A percentile compares a stretch with the other conserved stretches of the same genome.
Evolutionary conservation across 768 basidiomycete genomes (phyloP).

Genomic region (Lactarius trivialis): DNA sequence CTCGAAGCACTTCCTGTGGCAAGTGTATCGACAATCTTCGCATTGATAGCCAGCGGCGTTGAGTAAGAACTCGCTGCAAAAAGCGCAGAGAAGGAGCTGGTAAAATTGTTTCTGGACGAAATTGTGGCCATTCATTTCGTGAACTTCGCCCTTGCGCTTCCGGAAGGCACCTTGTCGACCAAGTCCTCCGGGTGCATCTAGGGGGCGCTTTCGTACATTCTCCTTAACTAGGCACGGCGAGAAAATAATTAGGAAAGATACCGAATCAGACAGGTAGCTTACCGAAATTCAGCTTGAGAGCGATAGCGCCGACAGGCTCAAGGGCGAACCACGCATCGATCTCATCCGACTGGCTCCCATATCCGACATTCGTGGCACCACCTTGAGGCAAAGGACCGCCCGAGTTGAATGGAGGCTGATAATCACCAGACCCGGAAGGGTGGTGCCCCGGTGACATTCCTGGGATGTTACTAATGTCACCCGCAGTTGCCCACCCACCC

Average conservation of each 20-base stretch:
- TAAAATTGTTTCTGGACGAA: constrained; percentile 97
- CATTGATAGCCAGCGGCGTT: constrained; percentile 98
- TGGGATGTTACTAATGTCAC: constrained; percentile 56
- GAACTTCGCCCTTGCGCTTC: constrained; percentile 96
- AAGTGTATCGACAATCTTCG: constrained; percentile 98
- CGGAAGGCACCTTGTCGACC: constrained; percentile 97
- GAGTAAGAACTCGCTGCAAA: constrained; percentile 95
- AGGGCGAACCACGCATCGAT: constrained; percentile 97
- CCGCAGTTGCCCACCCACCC: constrained; percentile 95
- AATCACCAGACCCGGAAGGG: constrained; percentile 20
- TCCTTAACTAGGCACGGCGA: constrained; percentile 71
- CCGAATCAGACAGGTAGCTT: constrained; percentile 31
- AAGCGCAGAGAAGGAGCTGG: constrained; percentile 96
- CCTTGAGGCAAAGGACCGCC: neutral
- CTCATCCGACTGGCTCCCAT: constrained; percentile 48
- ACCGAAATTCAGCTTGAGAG: constrained; percentile 89
- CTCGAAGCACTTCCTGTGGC: constrained; percentile 98
- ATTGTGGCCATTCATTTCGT: constrained; percentile 99
- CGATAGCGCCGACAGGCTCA: constrained; percentile 93
- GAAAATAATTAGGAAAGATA: constrained; percentile 11
- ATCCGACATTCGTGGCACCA: constrained; percentile 6
- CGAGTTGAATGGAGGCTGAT: constrained; percentile 11
- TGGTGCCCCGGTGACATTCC: constrained; percentile 18
- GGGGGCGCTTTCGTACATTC: constrained; percentile 91
- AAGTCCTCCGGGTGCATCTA: constrained; percentile 85